phyloP scores from a whole-genome alignment of 306 rosid species.

The Lotus japonicus region DNA sequence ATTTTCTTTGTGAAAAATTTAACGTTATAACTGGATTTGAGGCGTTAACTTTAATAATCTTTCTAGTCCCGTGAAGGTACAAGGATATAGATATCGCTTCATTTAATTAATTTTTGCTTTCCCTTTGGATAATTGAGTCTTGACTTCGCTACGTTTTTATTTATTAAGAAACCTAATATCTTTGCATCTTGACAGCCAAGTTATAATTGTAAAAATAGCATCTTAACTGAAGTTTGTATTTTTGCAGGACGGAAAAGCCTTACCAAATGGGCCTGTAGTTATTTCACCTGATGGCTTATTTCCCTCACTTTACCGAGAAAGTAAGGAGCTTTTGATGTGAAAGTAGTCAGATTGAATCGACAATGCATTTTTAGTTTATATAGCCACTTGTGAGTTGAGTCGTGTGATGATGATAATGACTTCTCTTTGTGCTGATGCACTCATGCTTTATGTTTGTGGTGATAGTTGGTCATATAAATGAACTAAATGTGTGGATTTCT shows the following conservation, averaged over 20 bases:
- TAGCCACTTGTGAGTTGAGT: background rate
- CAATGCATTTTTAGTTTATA: background rate
- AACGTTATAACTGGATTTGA: background rate
- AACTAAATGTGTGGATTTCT: background rate
- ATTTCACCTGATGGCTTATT: slow-evolving; percentile 94
- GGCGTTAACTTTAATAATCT: no score
- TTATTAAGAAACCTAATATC: background rate
- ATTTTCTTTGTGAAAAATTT: background rate
- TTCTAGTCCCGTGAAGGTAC: no score
- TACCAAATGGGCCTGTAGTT: slow-evolving; percentile 88
- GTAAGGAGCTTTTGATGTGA: slow-evolving; percentile 27
- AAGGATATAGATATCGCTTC: no score
- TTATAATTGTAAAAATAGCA: slow-evolving; percentile 9
- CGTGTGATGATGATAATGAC: background rate
- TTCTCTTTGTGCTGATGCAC: background rate
- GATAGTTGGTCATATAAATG: background rate
- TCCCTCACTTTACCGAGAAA: slow-evolving; percentile 87
- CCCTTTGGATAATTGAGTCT: background rate
- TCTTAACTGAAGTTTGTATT: slow-evolving; percentile 8
- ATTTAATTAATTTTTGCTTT: no score
- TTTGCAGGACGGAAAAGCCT: slow-evolving; percentile 77
- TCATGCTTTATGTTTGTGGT: background rate
- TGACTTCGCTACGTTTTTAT: background rate
- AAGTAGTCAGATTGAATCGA: background rate
- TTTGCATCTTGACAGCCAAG: slow-evolving; percentile 5